Evolutionary conservation across 2,329 filamentous ascomycete genomes (phyloP), one percentile per base, ranked within the genome.

Genomic region (Whalleya microplaca): DNA sequence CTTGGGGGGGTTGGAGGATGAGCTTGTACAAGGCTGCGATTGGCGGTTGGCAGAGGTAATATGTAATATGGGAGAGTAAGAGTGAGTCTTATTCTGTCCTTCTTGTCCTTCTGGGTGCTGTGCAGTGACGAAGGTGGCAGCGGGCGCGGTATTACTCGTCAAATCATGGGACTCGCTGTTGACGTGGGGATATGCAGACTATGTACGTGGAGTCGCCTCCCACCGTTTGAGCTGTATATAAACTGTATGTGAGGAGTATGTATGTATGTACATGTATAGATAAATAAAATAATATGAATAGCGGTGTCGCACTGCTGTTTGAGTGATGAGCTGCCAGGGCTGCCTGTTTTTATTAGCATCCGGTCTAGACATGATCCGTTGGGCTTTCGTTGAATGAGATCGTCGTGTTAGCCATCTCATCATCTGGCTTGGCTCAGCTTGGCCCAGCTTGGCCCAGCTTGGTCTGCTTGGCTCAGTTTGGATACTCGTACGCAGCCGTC

Each of bases 381-480:
- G n/a, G n/a, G n/a, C n/a, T n/a, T n/a, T 55, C 50, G 29, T n/a
- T 45, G 48, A 55, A 62, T 56, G 52, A 32, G 60, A 62, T 62
- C 59, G 54, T 56, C 59, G 51, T 60, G 42, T 58, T 45, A 48
- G 52, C 60, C 60, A 63, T 61, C 61, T 61, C 55, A 53, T 53
- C 44, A 61, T 58, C 58, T 42, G 51, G 51, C 59, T 62, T 62
- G 56, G 56, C 59, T 53, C 45, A 41, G 43, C 59, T 62, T 62
- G 51, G 56, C 59, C 32, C 51, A 21, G 27, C 12, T 6, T 29
- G 27, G 27, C 27, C 58, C 40, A 49, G 51, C 59, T 62, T 62
- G 56, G 56, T 53, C 45, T 41, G 43, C 59, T 62, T 62, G 14
- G 32, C 14, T 16, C 14, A 16, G 32, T 21, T 48, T 45, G 55